Conservation (phyloP, 1,284 basidiomycete species). For the Ceratobasidium sp. region DNA sequence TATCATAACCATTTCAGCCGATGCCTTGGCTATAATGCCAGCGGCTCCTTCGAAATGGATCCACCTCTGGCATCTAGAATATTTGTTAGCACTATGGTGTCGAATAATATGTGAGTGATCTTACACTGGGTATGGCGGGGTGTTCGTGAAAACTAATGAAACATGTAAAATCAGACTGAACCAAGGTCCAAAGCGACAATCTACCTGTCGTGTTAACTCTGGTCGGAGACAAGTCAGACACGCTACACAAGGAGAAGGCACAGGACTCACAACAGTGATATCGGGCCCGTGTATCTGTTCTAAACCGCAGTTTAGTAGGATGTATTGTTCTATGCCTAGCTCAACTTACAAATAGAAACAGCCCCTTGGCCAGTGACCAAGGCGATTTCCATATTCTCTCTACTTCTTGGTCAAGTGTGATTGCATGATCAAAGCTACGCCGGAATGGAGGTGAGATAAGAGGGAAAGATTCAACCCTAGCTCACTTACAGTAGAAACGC, state of each 20-base stretch:
- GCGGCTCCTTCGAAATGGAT: slow-evolving; percentile 28
- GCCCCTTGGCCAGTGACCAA: slow-evolving; percentile 18
- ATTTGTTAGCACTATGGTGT: not conserved
- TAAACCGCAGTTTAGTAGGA: not conserved
- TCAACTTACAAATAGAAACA: slow-evolving; percentile 28
- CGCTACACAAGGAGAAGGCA: not conserved
- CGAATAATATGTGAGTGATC: not conserved
- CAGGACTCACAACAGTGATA: slow-evolving; percentile 17
- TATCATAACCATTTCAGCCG: slow-evolving; percentile 27
- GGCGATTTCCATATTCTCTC: slow-evolving; percentile 25
- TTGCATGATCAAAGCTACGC: slow-evolving; percentile 19
- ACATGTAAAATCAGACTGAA: not conserved
- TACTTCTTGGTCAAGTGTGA: slow-evolving; percentile 24
- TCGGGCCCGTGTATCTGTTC: slow-evolving; percentile 22
- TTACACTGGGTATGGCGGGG: slow-evolving; percentile 10
- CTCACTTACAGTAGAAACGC: slow-evolving; percentile 6
- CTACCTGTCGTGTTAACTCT: slow-evolving; percentile 23
- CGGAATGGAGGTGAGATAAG: not conserved
- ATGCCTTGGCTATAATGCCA: slow-evolving; percentile 11
- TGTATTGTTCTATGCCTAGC: not conserved
- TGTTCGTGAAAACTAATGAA: slow-evolving; percentile 17
- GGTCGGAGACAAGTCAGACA: not conserved
- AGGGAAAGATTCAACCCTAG: not conserved
- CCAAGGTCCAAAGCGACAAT: not conserved
- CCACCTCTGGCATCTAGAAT: not conserved